These are phyloP conservation scores for Botrytis aclada DNA, from an alignment of 2,329 filamentous ascomycete species.

Conservation along the genomic window DNA sequence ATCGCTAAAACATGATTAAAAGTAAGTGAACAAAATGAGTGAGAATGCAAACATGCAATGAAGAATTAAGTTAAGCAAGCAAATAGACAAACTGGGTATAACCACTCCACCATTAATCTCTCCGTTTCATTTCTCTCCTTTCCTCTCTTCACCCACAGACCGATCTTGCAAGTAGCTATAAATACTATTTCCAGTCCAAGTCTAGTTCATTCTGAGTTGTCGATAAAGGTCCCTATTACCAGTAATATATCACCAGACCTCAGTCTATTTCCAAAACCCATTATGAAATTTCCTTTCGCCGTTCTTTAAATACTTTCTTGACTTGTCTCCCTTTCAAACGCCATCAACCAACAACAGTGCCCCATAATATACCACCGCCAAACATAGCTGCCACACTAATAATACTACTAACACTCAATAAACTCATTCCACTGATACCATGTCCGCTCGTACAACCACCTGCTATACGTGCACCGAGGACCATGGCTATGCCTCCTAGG, in stretches of 20 bases:
- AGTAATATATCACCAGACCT: not conserved
- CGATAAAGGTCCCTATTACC: not conserved
- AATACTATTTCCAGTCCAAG: not conserved
- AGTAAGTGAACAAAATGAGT: not conserved
- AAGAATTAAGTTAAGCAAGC: not conserved
- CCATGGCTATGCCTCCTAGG: slow-evolving; percentile 55
- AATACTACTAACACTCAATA: slow-evolving; percentile 59
- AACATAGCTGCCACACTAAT: slow-evolving; percentile 59
- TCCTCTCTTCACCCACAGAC: not conserved
- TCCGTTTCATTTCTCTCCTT: no score
- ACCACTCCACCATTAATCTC: not conserved
- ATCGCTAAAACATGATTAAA: not conserved
- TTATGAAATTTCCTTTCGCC: no score
- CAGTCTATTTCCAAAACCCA: not conserved
- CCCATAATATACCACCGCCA: slow-evolving; percentile 45
- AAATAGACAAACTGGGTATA: not conserved
- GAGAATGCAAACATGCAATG: not conserved
- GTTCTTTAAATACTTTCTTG: no score
- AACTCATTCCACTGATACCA: slow-evolving; percentile 64
- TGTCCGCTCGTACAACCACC: slow-evolving; percentile 69
- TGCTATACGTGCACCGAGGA: slow-evolving; percentile 58
- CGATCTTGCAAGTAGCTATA: not conserved
- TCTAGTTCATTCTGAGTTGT: not conserved
- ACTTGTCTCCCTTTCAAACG: not conserved
- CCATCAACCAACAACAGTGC: not conserved